Evolutionary conservation across 139 green algal genomes (phyloP).

Genomic region (Tetradesmus lagerheimii): DNA sequence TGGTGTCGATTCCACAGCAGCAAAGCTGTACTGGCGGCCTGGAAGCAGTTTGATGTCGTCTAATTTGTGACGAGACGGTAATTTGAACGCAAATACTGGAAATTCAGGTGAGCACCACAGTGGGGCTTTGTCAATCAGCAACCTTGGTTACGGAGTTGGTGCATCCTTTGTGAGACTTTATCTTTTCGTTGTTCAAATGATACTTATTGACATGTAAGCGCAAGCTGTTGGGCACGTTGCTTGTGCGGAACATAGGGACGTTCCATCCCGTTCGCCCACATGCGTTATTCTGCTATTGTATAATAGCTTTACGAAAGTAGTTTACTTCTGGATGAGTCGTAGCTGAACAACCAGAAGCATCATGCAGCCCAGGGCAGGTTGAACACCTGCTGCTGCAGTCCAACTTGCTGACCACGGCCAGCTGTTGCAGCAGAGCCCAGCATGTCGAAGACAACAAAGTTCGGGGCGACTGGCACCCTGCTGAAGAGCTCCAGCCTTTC

Average conservation of each 20-base stretch:
- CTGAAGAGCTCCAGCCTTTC: background rate
- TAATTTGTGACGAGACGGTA: background rate
- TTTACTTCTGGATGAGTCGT: too few species aligned
- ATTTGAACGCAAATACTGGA: background rate
- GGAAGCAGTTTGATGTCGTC: background rate
- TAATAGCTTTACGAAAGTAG: too few species aligned
- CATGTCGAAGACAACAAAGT: constrained; percentile 7
- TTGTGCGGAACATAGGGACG: background rate
- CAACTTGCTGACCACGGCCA: background rate
- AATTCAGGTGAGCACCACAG: background rate
- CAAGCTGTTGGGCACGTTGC: background rate
- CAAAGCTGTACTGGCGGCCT: background rate
- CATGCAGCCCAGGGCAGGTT: background rate
- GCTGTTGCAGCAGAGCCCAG: background rate
- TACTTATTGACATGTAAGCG: background rate
- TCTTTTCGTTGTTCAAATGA: background rate
- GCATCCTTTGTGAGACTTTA: background rate
- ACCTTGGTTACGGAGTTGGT: background rate
- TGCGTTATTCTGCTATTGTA: background rate
- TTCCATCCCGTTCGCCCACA: background rate
- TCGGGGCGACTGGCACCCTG: background rate
- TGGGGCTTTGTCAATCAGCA: background rate
- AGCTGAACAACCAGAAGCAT: background rate
- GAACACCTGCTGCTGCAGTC: background rate
- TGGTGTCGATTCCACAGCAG: background rate